Evolutionary conservation across 129 eudicot genomes (phyloP), one percentile per base, ranked within the genome.

Genomic region (Lactuca sativa): DNA sequence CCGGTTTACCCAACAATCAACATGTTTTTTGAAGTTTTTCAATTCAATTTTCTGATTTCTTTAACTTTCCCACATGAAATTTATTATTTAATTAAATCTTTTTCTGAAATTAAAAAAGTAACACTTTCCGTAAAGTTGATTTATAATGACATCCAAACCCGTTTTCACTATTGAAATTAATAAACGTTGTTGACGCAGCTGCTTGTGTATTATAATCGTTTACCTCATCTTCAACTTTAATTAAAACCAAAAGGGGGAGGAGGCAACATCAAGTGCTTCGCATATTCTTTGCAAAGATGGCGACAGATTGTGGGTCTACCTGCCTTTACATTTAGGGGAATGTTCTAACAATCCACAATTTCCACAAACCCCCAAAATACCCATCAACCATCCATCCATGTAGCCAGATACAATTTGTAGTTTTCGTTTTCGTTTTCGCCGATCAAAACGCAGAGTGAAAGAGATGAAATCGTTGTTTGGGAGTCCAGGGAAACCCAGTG

Each of bases 401-500:
- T 11, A 38, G 14, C 4, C 59, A 31, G 3, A 43, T 43, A 2
- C 12, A 9, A 43, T 12, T 8, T 6, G 49, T 10, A 47, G n/a
- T 30, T 62, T 15, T 30, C 7, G 25, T 8, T 6, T 12, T 10
- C 12, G n/a, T 30, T 62, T 15, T 30, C 7, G 25, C 1, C 15
- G 18, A 64, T 54, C 40, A 15, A 31, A 4, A 4, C 54, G 3
- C 12, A 34, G 57, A 25, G 16, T 56, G 18, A 16, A 40, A 17
- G 64, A 18, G 52, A 78, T 88, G 95, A 85, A 85, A 78, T 77
- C 69, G 21, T 38, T 85, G 71, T 82, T 85, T 56, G 95, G 95
- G 59, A 78, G 88, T 66, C 91, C 91, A 5, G 91, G 96, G 41
- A 83, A 73, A 56, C 47, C 59, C 25, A 88, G 89, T 69, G 91